Percentiles rank a stretch among this genome's conserved stretches.
phyloP scores from a whole-genome alignment of 768 basidiomycete species.

The Sistotremastrum niveocremeum region DNA sequence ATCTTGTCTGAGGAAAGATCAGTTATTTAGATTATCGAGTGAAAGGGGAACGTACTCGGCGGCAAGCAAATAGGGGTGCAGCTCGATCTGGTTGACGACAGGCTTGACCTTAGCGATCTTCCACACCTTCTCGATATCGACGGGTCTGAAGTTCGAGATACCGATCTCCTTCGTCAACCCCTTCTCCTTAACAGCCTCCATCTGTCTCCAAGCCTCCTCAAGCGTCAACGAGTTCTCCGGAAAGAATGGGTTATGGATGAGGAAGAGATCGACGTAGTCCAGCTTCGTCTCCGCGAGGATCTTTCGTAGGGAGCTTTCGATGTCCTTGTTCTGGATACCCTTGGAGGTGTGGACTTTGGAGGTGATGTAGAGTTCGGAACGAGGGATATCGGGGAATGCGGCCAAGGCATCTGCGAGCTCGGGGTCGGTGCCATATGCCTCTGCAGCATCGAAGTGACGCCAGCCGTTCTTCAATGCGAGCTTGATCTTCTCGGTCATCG shows the following conservation, averaged over 20 bases:
- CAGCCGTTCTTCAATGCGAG: slow-evolving; percentile 14
- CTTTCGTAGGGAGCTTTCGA: slow-evolving; percentile 12
- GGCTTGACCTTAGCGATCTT: slow-evolving; percentile 14
- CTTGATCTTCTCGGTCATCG: no score
- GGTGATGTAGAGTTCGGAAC: slow-evolving; percentile 19
- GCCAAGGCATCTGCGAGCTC: slow-evolving; percentile 17
- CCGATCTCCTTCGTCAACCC: slow-evolving; percentile 23
- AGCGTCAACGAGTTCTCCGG: slow-evolving; percentile 1
- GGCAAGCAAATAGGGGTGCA: slow-evolving; percentile 20
- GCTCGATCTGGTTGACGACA: slow-evolving; percentile 18
- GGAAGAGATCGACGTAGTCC: slow-evolving; percentile 16
- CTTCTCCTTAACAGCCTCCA: slow-evolving; percentile 15
- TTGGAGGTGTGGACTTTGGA: slow-evolving; percentile 8
- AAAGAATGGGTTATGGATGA: slow-evolving; percentile 16
- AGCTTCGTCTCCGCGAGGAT: slow-evolving; percentile 17
- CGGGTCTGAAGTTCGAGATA: slow-evolving; percentile 22
- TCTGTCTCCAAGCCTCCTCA: slow-evolving; percentile 15
- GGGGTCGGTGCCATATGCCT: slow-evolving; percentile 18
- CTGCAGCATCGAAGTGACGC: slow-evolving; percentile 17
- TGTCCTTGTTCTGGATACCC: slow-evolving; percentile 4
- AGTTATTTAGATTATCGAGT: slow-evolving; percentile 12
- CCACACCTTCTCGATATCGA: slow-evolving; percentile 19
- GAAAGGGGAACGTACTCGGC: slow-evolving; percentile 10
- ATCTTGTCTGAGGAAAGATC: slow-evolving; percentile 13
- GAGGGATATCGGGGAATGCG: slow-evolving; percentile 8